Base-by-base conservation (phyloP, 2,329 filamentous ascomycete species). In the Stemphylium vesicarium region DNA sequence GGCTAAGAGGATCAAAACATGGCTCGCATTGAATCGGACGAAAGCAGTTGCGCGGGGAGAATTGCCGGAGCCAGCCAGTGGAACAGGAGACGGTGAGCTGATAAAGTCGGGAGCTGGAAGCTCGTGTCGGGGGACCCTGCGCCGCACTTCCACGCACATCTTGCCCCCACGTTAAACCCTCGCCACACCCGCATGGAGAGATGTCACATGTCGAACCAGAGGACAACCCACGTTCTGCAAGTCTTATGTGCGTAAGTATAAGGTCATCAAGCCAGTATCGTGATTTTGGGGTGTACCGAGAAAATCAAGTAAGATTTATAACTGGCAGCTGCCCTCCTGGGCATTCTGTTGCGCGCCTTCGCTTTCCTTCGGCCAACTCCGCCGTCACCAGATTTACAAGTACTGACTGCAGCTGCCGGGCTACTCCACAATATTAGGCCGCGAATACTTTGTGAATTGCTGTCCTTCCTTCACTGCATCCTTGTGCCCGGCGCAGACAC, bases 311-410 rank as follows among this genome's bases (percentile, higher is more conserved):
- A 42, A 11, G 13, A 18, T 26, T 46, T 42, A 22, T 49, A 48
- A 51, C 32, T 42, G 57, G 56, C 55, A 62, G 49, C 49, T 53
- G 43, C 45, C 42, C 42, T 41, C 41, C 39, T 33, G 38, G 39
- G 40, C 33, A 51, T 43, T 46, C 48, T 49, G 11, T 45, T 38
- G 32, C 35, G 24, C 53, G 39, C 50, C 40, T 46, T 42, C 16
- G 33, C 49, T 53, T 29, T 38, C 10, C n/a, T 38, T 59, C 65
- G 64, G 66, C 58, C 65, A 66, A 36, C 65, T 66, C 65, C 66
- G 65, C 60, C 65, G 55, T 68, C 65, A 67, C 65, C 57, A 59
- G 62, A 50, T 58, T 57, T 53, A 63, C 60, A 66, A 60, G 57
- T 51, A 43, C 57, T 64, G 59, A 36, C 56, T 57, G 54, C 32